Percentiles rank a stretch among this genome's conserved stretches.
Evolutionary conservation across 106 monocot genomes (phyloP).

Genomic region (Dioscorea dumetorum): DNA sequence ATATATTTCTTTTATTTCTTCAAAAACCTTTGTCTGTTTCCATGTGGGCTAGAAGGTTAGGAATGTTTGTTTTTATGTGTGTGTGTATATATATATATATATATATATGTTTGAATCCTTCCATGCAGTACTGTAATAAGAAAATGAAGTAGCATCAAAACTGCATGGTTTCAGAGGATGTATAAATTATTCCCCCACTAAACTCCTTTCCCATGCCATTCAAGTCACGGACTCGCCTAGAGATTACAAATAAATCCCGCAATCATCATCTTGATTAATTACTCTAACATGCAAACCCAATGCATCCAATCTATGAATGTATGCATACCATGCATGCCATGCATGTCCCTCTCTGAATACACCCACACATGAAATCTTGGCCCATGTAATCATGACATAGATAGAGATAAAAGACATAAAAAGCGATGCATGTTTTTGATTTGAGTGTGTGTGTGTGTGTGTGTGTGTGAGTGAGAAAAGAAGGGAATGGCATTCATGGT

Average conservation of each 20-base stretch:
- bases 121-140: slow-evolving; percentile 35
- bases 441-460: too few relatives aligned
- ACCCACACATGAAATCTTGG: slow-evolving; percentile 7
- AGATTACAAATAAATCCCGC: slow-evolving; percentile 7
- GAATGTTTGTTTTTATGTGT: slow-evolving; percentile 75
- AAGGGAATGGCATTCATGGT: slow-evolving; percentile 41
- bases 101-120: slow-evolving; percentile 36
- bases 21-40: background rate
- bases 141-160: slow-evolving; percentile 53
- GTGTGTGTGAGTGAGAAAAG: too few relatives aligned
- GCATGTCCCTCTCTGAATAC: background rate
- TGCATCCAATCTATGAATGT: background rate
- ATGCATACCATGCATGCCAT: background rate
- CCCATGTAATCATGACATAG: background rate
- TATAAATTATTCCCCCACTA: slow-evolving; percentile 12
- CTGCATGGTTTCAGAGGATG: slow-evolving; percentile 21
- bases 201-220: slow-evolving; percentile 19
- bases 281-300: slow-evolving; percentile 6
- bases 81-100: too few relatives aligned
- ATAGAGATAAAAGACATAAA: background rate
- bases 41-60: slow-evolving; percentile 11
- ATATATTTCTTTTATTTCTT: too few relatives aligned
- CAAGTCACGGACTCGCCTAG: slow-evolving; percentile 50
- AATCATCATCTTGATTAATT: slow-evolving; percentile 1
- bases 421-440: too few relatives aligned